Base-by-base conservation (phyloP, 441 rosid species). In the Sinapis alba region DNA sequence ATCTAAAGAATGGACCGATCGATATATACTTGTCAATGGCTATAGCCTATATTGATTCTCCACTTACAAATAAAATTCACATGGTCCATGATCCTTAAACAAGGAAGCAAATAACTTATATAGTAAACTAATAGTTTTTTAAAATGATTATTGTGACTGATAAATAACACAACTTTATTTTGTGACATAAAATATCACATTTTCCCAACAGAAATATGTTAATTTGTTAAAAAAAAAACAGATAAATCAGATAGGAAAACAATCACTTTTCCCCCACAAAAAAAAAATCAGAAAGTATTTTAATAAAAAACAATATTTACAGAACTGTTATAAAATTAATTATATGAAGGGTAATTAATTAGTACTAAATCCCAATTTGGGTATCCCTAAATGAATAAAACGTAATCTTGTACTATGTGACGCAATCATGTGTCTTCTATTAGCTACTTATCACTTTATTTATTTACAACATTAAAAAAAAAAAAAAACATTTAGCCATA, bases 11-110 rank as follows among this genome's bases (percentile, higher is more conserved):
- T 66, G 27, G 45, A 2, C 57, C 20, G 70, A 24, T 64, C 65
- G 57, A 63, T 63, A 64, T 63, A 21, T 50, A 71, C 54, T 51
- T 72, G 54, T 72, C 68, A 71, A 60, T 62, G 36, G 21, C 58
- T 59, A 60, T 60, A 53, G 36, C 15, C 45, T 59, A 60, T 60
- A 53, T 16, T 69, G 56, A 58, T 70, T 26, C 56, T 50, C 30
- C 67, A 24, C 27, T 58, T 58, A 1, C 56, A 24, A 38, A 69
- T 10, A 38, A n/a, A 15, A 18, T 50, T 45, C 20, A 54, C 10
- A 68, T 53, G 59, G 41, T 28, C 53, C 34, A 53, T 43, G 18
- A 43, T 43, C 51, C 51, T n/a, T 13, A 43, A 13, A n/a, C 51
- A 43, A 43, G 51, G 51, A 43, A n/a, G 51, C 18, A 43, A 6